Evolutionary conservation across 108 stramenopile species (phyloP), one percentile per base, ranked within the genome.

Genomic region (Licmophora abbreviata): DNA sequence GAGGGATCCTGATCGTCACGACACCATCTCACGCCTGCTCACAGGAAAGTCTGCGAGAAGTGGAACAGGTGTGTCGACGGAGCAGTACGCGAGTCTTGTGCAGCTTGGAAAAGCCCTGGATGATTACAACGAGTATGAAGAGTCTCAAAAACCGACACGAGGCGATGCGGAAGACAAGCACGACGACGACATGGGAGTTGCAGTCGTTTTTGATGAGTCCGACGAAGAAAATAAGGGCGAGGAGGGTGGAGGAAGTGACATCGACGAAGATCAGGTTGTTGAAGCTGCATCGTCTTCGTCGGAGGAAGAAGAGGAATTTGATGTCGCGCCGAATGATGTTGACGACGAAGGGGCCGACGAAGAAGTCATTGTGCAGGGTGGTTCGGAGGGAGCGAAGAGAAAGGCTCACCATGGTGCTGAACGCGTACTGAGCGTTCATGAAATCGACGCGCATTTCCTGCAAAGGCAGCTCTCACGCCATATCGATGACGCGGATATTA

Each of bases 181-280:
- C 71, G 93, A 96, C 52, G 92, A 92, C 44, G 93, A 97, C 51
- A 96, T 96, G 82, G 96, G 95, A 33, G 98, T 97, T 34, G 94
- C 95, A 0, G 97, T 98, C 6, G 93, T 97, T 0, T 97, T 99
- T 60, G 88, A 94, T 51, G 85, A 83, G 20, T 94, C 93, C 34
- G 91, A 87, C n/a, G 90, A 88, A 27, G 90, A 87, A 48, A 67
- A 77, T 11, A 81, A 85, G 14, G 58, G 66, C 9, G 77, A 91
- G 29, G 73, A 83, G 41, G 82, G 66, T 5, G 71, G 72, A 47
- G 84, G 68, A 26, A 76, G 81, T 45, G 84, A 93, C 41, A 62
- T 76, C 24, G 95, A 81, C 38, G 88, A 82, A 28, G 86, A 77
- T 35, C 85, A 77, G 5, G 96, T 88, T 9, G 73, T 76, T 6